Base-by-base conservation (phyloP, 345 rosid species). In the Reutealis trisperma region DNA sequence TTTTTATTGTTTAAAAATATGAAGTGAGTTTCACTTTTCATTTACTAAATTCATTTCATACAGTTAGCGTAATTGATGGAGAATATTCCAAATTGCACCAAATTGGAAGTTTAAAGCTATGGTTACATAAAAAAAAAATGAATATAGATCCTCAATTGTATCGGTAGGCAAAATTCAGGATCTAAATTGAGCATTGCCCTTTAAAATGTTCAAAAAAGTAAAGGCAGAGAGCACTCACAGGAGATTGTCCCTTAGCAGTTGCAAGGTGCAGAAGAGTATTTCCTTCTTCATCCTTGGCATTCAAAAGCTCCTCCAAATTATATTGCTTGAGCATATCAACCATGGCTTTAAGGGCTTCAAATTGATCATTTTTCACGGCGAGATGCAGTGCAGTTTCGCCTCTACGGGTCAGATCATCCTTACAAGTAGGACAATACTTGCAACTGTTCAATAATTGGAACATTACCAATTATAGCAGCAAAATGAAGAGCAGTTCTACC, bases 231-330 rank as follows among this genome's bases (percentile, higher is more conserved):
- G 30, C 30, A 27, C 30, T 15, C 6, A 27, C 30, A 0, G 30
- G 42, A 32, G 58, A 12, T 5, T 32, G 24, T 16, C n/a, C 52
- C 63, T 72, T 59, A 12, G 60, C 54, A 22, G 64, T 25, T 2
- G 75, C 66, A n/a, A 37, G 63, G 66, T 72, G 75, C 34, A 72
- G 42, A 44, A 72, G 37, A 4, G 75, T 72, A 52, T 72, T 72
- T 11, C 30, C 30, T 0, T 27, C 30, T 27, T 27, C 30, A 27
- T 27, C 30, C 30, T 27, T 27, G 30, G 30, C 75, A 37, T 63
- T 63, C 59, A 63, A n/a, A 16, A 73, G 59, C 77, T 73, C 77
- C 22, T 61, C 21, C 21, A 62, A 8, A 22, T 63, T 63, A 18
- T 18, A 25, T 16, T 7, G 12, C 21, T 47, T 8, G n/a, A 62